These are phyloP conservation scores for Borovskyia barvae DNA, from an alignment of 208 protist genomes.

Conservation along the genomic window DNA sequence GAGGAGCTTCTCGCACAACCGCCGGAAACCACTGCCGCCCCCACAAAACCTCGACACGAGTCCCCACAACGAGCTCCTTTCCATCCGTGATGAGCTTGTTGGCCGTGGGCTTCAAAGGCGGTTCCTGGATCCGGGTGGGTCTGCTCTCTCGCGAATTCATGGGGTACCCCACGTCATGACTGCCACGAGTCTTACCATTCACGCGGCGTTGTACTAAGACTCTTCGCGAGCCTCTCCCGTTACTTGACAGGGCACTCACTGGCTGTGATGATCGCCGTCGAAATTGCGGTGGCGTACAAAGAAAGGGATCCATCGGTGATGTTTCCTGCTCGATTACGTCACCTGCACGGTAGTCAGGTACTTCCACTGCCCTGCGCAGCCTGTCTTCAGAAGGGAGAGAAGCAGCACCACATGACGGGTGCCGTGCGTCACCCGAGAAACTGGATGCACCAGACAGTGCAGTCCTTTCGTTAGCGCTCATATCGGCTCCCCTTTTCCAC, in stretches of 20 bases:
- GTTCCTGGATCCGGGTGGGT: too few species aligned
- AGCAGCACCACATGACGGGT: neutral
- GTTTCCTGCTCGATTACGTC: constrained; percentile 7
- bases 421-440: neutral
- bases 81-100: too few species aligned
- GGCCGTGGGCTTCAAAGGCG: too few species aligned
- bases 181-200: too few species aligned
- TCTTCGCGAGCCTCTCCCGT: too few species aligned
- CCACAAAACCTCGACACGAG: constrained; percentile 52
- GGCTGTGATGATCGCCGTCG: neutral
- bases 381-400: neutral
- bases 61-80: constrained; percentile 26
- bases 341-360: too few species aligned
- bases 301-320: constrained; percentile 24
- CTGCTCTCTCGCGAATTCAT: too few species aligned
- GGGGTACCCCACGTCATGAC: too few species aligned
- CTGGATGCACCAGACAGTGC: neutral
- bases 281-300: constrained; percentile 18
- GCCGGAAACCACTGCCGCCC: constrained; percentile 58
- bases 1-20: constrained; percentile 33
- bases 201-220: too few species aligned
- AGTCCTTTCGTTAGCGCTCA: neutral
- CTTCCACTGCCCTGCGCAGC: too few species aligned
- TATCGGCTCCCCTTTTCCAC: constrained; percentile 21
- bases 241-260: too few species aligned